Evolutionary conservation across 1,284 basidiomycete species (phyloP).

Genomic region (Pseudozyma tsukubaensis): DNA sequence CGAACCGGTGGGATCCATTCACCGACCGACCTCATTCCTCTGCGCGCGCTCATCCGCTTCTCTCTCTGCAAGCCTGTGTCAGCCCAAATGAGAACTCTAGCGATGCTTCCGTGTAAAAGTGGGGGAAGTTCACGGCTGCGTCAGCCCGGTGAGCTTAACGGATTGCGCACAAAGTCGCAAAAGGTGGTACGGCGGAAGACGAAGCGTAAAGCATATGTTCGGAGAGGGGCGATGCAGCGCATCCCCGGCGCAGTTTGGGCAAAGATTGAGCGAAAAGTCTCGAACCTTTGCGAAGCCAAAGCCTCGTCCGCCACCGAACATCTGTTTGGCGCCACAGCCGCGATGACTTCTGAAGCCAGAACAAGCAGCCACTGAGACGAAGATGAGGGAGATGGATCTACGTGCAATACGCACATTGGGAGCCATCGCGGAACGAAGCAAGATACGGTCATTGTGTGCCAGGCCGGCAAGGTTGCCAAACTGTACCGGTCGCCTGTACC

Average conservation of each 20-base stretch:
- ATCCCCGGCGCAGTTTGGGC: conserved; percentile 19
- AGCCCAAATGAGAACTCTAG: not conserved
- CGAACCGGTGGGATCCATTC: conserved; percentile 18
- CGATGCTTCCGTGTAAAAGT: no score
- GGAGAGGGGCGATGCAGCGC: conserved; percentile 20
- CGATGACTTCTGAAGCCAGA: not conserved
- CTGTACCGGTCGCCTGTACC: no score
- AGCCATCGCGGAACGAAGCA: no score
- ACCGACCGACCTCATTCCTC: conserved; percentile 11
- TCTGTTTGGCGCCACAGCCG: conserved; percentile 15
- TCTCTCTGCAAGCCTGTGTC: not conserved
- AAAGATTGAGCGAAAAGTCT: conserved; percentile 21
- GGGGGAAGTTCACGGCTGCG: not conserved
- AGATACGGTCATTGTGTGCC: no score
- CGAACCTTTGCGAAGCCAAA: conserved; percentile 1
- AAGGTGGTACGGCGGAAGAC: not conserved
- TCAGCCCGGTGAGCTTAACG: conserved; percentile 4
- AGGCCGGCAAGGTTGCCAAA: no score
- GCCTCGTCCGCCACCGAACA: conserved; percentile 13
- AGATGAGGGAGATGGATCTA: no score
- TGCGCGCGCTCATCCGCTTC: not conserved
- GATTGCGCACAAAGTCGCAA: not conserved
- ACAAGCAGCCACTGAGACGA: not conserved
- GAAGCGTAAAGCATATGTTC: conserved; percentile 1
- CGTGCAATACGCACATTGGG: no score